phyloP scores from a whole-genome alignment of 805 yeast genomes.

The Wickerhamiella alocasiicola region DNA sequence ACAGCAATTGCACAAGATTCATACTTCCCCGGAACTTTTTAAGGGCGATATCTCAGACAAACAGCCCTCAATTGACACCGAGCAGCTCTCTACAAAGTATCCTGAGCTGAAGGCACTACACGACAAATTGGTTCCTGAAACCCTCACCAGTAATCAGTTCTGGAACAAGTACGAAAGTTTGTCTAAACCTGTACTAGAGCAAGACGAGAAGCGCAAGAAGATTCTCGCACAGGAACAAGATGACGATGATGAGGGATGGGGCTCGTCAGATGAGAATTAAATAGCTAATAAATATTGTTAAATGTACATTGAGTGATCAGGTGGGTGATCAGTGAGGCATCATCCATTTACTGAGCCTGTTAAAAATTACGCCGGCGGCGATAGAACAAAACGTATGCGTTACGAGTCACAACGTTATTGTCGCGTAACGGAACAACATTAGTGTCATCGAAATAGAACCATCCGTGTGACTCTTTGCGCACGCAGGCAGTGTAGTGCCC shows the following conservation, averaged over 20 bases:
- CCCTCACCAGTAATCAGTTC: slow-evolving; percentile 46
- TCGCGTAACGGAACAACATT: slow-evolving; percentile 39
- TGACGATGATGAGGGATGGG: slow-evolving; percentile 38
- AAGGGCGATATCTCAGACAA: slow-evolving; percentile 31
- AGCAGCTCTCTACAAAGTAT: slow-evolving; percentile 36
- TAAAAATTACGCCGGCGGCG: no score
- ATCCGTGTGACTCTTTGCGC: slow-evolving; percentile 46
- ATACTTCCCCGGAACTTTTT: slow-evolving; percentile 38
- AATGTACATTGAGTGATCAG: no score
- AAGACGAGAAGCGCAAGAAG: slow-evolving; percentile 54
- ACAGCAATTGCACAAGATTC: slow-evolving; percentile 45
- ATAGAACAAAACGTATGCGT: slow-evolving; percentile 78
- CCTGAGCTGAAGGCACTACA: slow-evolving; percentile 43
- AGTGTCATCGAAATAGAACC: slow-evolving; percentile 80
- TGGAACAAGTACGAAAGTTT: slow-evolving; percentile 62
- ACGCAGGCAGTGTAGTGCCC: slow-evolving; percentile 87
- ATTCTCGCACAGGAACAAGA: slow-evolving; percentile 36
- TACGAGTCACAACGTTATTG: slow-evolving; percentile 47
- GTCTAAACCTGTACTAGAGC: slow-evolving; percentile 40
- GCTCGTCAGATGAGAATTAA: slow-evolving; percentile 16
- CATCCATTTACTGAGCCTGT: no score
- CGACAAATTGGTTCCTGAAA: slow-evolving; percentile 55
- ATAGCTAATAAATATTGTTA: slow-evolving; percentile 5
- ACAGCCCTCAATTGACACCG: slow-evolving; percentile 38
- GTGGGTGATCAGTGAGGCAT: no score